Percentiles rank a stretch among this genome's conserved stretches.
phyloP scores from a whole-genome alignment of 768 basidiomycete genomes.

The Podaxis carcinomalis region DNA sequence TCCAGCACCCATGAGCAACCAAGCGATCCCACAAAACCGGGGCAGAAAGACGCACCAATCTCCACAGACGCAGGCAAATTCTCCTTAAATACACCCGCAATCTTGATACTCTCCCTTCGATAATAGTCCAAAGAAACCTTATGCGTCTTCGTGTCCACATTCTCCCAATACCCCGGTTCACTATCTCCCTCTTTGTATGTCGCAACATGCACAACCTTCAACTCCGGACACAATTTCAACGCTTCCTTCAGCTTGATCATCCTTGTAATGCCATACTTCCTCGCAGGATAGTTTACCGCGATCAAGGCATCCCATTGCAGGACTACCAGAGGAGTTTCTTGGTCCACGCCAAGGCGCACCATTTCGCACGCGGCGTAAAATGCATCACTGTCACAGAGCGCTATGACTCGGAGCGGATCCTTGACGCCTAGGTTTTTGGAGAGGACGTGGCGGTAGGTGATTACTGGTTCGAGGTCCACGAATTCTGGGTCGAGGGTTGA shows the following conservation, averaged over 20 bases:
- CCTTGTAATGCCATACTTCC: conserved; percentile 89
- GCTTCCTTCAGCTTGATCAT: conserved; percentile 84
- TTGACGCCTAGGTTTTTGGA: conserved; percentile 63
- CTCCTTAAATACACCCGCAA: conserved; percentile 79
- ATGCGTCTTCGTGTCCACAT: conserved; percentile 85
- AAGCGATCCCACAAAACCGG: neutral
- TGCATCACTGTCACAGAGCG: conserved; percentile 87
- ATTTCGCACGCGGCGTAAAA: conserved; percentile 88
- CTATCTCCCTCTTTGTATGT: conserved; percentile 87
- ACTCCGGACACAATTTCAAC: conserved; percentile 77
- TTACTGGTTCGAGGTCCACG: conserved; percentile 56
- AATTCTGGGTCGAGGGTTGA: conserved; percentile 35
- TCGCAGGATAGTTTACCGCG: conserved; percentile 93
- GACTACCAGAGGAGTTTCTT: conserved; percentile 69
- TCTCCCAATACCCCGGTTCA: conserved; percentile 90
- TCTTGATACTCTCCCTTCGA: conserved; percentile 84
- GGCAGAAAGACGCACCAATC: conserved; percentile 49
- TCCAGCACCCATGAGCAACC: neutral
- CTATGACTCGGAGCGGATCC: conserved; percentile 80
- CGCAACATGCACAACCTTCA: conserved; percentile 88
- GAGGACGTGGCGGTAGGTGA: conserved; percentile 78
- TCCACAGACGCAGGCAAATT: conserved; percentile 66
- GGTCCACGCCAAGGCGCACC: conserved; percentile 63
- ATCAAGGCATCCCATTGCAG: conserved; percentile 88
- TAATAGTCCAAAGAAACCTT: conserved; percentile 97